Conservation (phyloP, 2,329 filamentous ascomycete genomes). For the Pezicula carpinea region DNA sequence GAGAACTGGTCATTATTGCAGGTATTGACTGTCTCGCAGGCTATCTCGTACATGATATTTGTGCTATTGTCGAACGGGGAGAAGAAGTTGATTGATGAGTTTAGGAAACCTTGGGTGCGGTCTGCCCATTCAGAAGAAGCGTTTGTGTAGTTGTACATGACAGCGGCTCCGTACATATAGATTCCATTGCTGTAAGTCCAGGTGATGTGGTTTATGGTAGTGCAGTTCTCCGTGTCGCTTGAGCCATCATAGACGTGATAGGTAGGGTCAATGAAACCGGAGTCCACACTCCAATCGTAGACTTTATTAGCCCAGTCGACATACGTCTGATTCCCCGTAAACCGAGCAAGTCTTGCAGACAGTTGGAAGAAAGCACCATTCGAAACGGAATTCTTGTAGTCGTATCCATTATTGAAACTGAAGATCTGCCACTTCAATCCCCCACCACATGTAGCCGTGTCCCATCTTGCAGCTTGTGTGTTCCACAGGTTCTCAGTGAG, state of each 20-base stretch:
- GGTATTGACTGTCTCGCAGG: constrained; percentile 53
- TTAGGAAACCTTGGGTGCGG: constrained; percentile 47
- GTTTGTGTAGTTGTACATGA: constrained; percentile 56
- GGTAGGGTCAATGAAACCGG: constrained; percentile 51
- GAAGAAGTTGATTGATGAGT: constrained; percentile 50
- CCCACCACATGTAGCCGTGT: constrained; percentile 60
- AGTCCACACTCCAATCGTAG: constrained; percentile 58
- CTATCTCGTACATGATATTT: constrained; percentile 59
- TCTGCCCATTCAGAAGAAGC: constrained; percentile 47
- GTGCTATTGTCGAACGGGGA: constrained; percentile 45
- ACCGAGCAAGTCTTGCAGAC: constrained; percentile 67
- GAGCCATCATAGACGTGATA: constrained; percentile 61
- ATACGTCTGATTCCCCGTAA: constrained; percentile 63
- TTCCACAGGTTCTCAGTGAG: constrained; percentile 71
- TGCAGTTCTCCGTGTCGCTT: constrained; percentile 47
- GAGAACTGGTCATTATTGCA: constrained; percentile 63
- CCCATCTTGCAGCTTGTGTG: constrained; percentile 66
- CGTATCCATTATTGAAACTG: constrained; percentile 68
- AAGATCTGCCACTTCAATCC: constrained; percentile 83
- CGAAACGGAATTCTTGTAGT: constrained; percentile 78
- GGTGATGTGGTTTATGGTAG: constrained; percentile 44
- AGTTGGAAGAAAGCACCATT: constrained; percentile 84
- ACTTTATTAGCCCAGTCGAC: constrained; percentile 60
- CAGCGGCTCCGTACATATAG: constrained; percentile 59
- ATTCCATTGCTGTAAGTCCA: constrained; percentile 65